Conservation (phyloP, 2,329 filamentous ascomycete genomes). For the Gnomoniopsis sp. region DNA sequence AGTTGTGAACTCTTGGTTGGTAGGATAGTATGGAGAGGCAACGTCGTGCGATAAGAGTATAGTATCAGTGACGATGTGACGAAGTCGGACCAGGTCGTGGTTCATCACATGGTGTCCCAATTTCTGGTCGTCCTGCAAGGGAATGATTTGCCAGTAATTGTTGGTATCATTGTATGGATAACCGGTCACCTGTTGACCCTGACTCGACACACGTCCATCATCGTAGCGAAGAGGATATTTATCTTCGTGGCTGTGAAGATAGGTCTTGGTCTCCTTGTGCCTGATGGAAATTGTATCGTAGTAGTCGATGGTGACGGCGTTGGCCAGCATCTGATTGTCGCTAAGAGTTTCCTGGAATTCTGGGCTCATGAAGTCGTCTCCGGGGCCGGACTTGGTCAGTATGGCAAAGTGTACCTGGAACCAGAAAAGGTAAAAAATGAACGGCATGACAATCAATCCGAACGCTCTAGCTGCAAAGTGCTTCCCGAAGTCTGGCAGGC, state of each 20-base stretch:
- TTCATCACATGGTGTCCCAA: conserved; percentile 69
- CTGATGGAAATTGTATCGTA: conserved; percentile 82
- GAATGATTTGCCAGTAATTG: conserved; percentile 95
- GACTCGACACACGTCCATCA: conserved; percentile 93
- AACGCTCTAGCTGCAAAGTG: conserved; percentile 87
- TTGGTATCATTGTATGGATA: conserved; percentile 99
- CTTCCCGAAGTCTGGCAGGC: conserved; percentile 75
- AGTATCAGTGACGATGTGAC: conserved; percentile 81
- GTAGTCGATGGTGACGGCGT: conserved; percentile 83
- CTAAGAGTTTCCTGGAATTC: conserved; percentile 96
- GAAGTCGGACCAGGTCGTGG: conserved; percentile 80
- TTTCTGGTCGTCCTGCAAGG: conserved; percentile 56
- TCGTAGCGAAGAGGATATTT: conserved; percentile 92
- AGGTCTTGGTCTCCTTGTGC: conserved; percentile 97
- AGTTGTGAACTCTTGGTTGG: conserved; percentile 97
- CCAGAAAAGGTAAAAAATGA: conserved; percentile 99
- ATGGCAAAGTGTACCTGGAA: conserved; percentile 99
- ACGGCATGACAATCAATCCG: conserved; percentile 84
- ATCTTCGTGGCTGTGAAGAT: conserved; percentile 89
- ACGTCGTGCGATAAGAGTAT: conserved; percentile 93
- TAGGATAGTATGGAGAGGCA: conserved; percentile 91
- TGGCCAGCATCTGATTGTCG: conserved; percentile 89
- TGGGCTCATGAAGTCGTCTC: conserved; percentile 98
- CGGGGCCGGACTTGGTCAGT: conserved; percentile 81
- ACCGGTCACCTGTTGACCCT: conserved; percentile 96